Conservation (phyloP, 441 rosid genomes). For the Syzygium syzygioides region DNA sequence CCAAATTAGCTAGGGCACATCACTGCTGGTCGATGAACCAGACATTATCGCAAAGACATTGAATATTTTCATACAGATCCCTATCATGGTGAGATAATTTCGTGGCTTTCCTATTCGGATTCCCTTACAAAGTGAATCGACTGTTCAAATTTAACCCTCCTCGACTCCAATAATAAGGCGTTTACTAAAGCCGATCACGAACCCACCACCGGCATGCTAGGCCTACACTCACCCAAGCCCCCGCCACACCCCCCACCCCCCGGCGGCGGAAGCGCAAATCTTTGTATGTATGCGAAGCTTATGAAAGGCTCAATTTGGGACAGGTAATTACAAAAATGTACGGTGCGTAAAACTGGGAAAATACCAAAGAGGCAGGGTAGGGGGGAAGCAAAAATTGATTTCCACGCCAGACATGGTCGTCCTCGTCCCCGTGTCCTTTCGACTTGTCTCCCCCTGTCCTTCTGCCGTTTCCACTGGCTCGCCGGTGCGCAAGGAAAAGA, state of each 20-base stretch:
- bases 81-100: not conserved
- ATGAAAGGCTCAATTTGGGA: not conserved
- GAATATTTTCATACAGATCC: too few species aligned
- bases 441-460: not conserved
- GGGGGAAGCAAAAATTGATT: not conserved
- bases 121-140: not conserved
- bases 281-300: not conserved
- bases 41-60: too few species aligned
- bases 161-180: too few species aligned
- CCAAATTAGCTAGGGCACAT: not conserved
- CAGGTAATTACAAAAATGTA: not conserved
- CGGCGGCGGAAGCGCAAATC: not conserved
- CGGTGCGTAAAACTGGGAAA: not conserved
- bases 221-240: not conserved
- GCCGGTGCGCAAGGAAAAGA: not conserved
- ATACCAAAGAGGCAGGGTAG: not conserved
- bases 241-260: too few species aligned
- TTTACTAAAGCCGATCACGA: rapidly evolving
- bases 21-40: too few species aligned
- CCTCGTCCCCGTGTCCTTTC: not conserved
- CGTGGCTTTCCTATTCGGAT: not conserved
- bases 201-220: rapidly evolving
- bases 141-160: not conserved
- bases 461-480: not conserved
- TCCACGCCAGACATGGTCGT: not conserved